Evolutionary conservation across 257 asterid genomes (phyloP).

Genomic region (Eustoma russellianum): DNA sequence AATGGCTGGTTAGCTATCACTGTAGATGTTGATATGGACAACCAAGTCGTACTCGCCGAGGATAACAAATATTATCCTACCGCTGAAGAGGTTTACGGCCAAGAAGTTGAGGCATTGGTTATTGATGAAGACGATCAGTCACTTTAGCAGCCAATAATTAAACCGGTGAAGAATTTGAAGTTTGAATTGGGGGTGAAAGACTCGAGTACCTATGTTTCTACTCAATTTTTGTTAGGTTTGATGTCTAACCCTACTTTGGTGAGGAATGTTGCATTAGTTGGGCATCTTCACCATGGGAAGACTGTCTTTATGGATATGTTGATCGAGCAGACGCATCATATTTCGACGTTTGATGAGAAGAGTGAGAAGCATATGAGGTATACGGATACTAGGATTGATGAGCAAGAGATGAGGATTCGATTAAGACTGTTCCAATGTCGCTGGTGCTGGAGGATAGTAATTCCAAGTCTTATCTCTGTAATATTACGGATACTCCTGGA

Average conservation of each 20-base stretch:
- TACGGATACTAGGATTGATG: slow-evolving; percentile 92
- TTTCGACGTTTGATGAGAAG: slow-evolving; percentile 79
- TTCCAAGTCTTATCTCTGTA: slow-evolving; percentile 83
- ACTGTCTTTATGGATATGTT: slow-evolving; percentile 92
- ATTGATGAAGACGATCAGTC: slow-evolving; percentile 98
- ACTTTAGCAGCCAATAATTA: slow-evolving; percentile 71
- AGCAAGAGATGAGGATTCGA: slow-evolving; percentile 95
- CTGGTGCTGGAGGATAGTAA: slow-evolving; percentile 88
- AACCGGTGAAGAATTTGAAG: slow-evolving; percentile 81
- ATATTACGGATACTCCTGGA: slow-evolving; percentile 94
- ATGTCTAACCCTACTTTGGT: slow-evolving; percentile 83
- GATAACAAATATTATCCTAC: slow-evolving; percentile 95
- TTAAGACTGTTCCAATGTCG: slow-evolving; percentile 86
- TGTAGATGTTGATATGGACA: slow-evolving; percentile 87
- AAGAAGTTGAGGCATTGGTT: slow-evolving; percentile 90
- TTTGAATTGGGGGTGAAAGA: slow-evolving; percentile 94
- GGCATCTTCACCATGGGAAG: slow-evolving; percentile 80
- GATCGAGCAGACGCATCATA: slow-evolving; percentile 94
- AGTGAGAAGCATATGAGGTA: slow-evolving; percentile 97
- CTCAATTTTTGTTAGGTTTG: slow-evolving; percentile 83
- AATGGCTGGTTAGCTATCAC: slow-evolving; percentile 73
- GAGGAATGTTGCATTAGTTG: slow-evolving; percentile 90
- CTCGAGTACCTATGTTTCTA: slow-evolving; percentile 79
- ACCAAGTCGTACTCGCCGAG: slow-evolving; percentile 84
- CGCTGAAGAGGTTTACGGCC: slow-evolving; percentile 97